A percentile compares a stretch with the other conserved stretches of the same genome.
These are phyloP conservation scores for Trichomonascaceae sp. DNA, from an alignment of 1,139 yeast species.

Conservation along the genomic window DNA sequence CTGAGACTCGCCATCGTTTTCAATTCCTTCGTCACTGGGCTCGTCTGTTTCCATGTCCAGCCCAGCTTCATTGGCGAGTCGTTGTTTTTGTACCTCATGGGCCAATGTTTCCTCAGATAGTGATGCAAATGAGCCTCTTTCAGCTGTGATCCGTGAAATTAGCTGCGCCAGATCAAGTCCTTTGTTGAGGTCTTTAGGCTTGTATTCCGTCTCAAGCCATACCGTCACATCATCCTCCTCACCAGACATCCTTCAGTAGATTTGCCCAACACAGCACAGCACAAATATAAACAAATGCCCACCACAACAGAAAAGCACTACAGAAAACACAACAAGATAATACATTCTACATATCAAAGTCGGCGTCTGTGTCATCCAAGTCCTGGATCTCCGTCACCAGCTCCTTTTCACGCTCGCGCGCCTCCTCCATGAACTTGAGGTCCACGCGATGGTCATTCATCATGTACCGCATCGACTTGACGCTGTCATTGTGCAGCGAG, in stretches of 20 bases:
- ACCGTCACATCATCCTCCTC: too few relatives aligned
- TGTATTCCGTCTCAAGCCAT: too few relatives aligned
- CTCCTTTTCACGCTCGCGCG: constrained; percentile 43
- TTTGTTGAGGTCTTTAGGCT: background rate
- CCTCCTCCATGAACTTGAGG: constrained; percentile 43
- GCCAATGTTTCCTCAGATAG: constrained; percentile 45
- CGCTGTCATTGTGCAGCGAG: constrained; percentile 80
- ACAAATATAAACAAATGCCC: background rate
- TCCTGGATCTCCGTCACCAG: constrained; percentile 31
- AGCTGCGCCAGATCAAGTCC: constrained; percentile 21
- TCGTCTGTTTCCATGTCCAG: constrained; percentile 3
- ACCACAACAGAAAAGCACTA: background rate
- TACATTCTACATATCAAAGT: constrained; percentile 20
- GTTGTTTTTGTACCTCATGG: constrained; percentile 29
- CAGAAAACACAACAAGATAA: background rate
- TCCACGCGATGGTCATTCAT: constrained; percentile 35
- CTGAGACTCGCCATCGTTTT: constrained; percentile 8
- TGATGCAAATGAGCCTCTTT: constrained; percentile 34
- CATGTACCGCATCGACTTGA: constrained; percentile 93
- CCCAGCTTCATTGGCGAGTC: background rate
- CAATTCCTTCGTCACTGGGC: constrained; percentile 7
- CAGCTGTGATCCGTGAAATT: constrained; percentile 34
- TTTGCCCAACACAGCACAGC: too few relatives aligned
- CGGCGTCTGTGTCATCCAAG: constrained; percentile 31
- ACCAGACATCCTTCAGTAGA: too few relatives aligned